phyloP scores from a whole-genome alignment of 352 stramenopile genomes.

The Phytopythium cucurbitacearum region DNA sequence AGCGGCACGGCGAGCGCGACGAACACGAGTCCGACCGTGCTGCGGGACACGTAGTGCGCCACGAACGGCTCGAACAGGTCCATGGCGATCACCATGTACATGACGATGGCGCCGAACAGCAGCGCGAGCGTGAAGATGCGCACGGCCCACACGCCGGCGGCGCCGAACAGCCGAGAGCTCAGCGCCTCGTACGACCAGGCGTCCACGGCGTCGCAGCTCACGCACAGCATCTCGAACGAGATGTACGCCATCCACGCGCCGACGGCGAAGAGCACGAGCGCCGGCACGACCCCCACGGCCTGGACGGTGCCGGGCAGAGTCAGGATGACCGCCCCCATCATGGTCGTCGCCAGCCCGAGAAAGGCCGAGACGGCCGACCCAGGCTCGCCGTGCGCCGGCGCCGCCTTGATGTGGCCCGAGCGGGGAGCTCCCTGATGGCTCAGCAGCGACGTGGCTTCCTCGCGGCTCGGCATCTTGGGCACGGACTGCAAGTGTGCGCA shows the following conservation, averaged over 20 bases:
- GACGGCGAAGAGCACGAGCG: slow-evolving; percentile 46
- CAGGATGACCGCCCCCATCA: slow-evolving; percentile 81
- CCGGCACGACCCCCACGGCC: slow-evolving; percentile 45
- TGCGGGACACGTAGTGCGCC: slow-evolving; percentile 43
- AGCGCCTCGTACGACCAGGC: slow-evolving; percentile 81
- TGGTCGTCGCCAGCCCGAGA: slow-evolving; percentile 74
- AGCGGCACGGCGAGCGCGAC: slow-evolving; percentile 65
- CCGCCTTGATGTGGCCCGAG: slow-evolving; percentile 2
- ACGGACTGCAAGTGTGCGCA: too few species aligned
- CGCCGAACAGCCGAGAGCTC: slow-evolving; percentile 67
- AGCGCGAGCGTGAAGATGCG: slow-evolving; percentile 69
- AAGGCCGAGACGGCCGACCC: slow-evolving; percentile 71
- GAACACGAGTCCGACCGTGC: slow-evolving; percentile 58
- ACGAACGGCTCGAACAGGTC: slow-evolving; percentile 82
- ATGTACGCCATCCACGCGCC: slow-evolving; percentile 61
- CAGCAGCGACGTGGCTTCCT: neutral
- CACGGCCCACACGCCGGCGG: slow-evolving; percentile 63
- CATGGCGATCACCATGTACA: slow-evolving; percentile 84
- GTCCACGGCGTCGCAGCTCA: slow-evolving; percentile 53
- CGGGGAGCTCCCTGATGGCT: neutral
- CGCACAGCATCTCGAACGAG: slow-evolving; percentile 69
- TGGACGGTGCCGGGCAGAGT: slow-evolving; percentile 63
- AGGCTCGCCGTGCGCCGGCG: slow-evolving; percentile 31
- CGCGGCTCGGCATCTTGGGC: neutral
- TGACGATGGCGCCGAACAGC: slow-evolving; percentile 76